phyloP scores from a whole-genome alignment of 116 monocot species.

The Zostera marina region DNA sequence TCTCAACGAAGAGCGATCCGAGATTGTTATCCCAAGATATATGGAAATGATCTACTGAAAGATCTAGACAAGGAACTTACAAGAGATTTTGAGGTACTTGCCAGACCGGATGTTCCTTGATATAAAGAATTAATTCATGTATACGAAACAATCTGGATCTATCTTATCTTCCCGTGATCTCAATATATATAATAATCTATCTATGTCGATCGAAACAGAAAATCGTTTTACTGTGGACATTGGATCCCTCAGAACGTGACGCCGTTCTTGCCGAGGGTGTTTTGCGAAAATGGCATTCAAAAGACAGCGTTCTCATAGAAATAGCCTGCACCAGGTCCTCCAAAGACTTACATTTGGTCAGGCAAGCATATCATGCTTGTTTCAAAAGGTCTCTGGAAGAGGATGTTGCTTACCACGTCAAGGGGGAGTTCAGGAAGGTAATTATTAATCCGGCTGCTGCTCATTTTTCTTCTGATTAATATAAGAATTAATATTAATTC shows the following conservation, averaged over 20 bases:
- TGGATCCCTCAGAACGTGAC: constrained; percentile 62
- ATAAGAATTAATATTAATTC: too few relatives aligned
- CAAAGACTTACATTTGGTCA: constrained; percentile 27
- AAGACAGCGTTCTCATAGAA: constrained; percentile 42
- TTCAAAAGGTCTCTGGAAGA: constrained; percentile 76
- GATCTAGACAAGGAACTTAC: constrained; percentile 60
- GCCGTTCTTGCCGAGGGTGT: constrained; percentile 50
- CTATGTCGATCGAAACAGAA: constrained; percentile 19
- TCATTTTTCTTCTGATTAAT: too few relatives aligned
- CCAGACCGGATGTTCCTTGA: background rate
- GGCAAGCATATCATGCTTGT: constrained; percentile 52
- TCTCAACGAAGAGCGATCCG: constrained; percentile 43
- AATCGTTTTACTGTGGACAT: constrained; percentile 48
- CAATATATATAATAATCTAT: background rate
- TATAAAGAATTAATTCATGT: background rate
- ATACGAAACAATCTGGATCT: background rate
- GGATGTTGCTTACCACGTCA: constrained; percentile 58
- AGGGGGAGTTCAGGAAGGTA: constrained; percentile 50
- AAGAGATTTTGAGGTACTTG: constrained; percentile 56
- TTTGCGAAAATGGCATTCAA: constrained; percentile 21
- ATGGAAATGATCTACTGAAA: constrained; percentile 55
- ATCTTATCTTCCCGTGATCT: background rate
- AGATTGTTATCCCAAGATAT: constrained; percentile 30
- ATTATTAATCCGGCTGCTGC: background rate
- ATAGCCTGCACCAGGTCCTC: constrained; percentile 37